Conservation (phyloP, 2,329 filamentous ascomycete genomes). For the Pseudogymnoascus sp. region DNA sequence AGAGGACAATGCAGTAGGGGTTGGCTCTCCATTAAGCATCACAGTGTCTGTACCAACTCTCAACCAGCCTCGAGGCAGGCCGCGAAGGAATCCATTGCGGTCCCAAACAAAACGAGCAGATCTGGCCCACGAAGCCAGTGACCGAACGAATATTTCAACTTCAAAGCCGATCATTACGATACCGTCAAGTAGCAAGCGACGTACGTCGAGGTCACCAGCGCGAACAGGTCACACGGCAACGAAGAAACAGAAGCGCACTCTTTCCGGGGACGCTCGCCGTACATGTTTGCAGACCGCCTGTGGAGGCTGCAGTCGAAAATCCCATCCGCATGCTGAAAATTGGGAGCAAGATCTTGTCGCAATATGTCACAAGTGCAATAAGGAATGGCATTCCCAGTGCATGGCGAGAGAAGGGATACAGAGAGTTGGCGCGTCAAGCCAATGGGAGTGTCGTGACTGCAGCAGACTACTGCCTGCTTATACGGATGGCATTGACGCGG, state of each 20-base stretch:
- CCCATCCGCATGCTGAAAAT: background rate
- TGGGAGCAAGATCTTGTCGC: background rate
- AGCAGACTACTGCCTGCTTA: background rate
- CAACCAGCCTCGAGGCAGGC: background rate
- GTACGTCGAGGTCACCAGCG: background rate
- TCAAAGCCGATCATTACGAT: background rate
- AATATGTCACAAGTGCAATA: background rate
- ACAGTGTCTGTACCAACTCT: background rate
- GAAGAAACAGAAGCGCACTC: background rate
- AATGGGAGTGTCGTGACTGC: background rate
- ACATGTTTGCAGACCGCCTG: background rate
- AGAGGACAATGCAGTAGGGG: background rate
- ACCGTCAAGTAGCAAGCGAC: background rate
- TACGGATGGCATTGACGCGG: background rate
- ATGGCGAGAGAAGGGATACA: background rate
- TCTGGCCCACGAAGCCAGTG: background rate
- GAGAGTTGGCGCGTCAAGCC: background rate
- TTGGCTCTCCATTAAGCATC: background rate
- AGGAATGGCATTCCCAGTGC: background rate
- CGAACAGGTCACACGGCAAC: background rate
- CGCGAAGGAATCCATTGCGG: background rate
- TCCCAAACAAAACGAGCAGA: background rate
- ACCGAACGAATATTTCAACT: background rate
- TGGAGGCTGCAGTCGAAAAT: background rate
- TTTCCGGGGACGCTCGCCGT: background rate